Evolutionary conservation across 108 stramenopile species (phyloP).

Genomic region (Cyclotella choctawhatcheeana): DNA sequence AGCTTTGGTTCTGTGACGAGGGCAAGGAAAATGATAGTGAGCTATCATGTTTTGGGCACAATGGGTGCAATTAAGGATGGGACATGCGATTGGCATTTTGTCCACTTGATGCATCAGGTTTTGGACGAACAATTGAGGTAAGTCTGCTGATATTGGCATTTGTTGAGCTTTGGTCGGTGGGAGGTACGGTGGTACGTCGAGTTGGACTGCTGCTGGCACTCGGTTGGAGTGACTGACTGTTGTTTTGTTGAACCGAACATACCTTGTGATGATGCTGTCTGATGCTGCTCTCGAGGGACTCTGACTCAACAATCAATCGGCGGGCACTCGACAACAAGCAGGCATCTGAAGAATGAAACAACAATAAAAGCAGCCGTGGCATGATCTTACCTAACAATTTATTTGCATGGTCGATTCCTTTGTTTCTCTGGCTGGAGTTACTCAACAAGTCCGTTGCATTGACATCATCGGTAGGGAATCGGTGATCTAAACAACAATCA

Average conservation of each 20-base stretch:
- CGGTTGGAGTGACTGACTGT: background rate
- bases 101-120: background rate
- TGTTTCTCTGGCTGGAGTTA: background rate
- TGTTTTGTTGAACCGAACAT: background rate
- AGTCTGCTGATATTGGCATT: background rate
- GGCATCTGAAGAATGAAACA: background rate
- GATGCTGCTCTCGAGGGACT: background rate
- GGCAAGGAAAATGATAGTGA: background rate
- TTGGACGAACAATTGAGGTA: background rate
- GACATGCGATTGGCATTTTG: too few species aligned
- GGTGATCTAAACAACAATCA: background rate
- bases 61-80: too few species aligned
- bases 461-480: background rate
- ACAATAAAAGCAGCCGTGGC: background rate
- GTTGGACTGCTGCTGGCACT: background rate
- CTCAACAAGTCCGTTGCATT: background rate
- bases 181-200: background rate
- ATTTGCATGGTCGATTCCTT: background rate
- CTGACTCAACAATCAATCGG: background rate
- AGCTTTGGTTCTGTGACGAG: background rate
- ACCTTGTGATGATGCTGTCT: background rate
- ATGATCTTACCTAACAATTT: constrained; percentile 10
- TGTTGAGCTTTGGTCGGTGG: background rate
- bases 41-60: background rate
- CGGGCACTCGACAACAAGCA: background rate